A percentile compares a stretch with the other conserved stretches of the same genome.
Conservation (phyloP, 176 grass and related monocot genomes). For the Guadua angustifolia region DNA sequence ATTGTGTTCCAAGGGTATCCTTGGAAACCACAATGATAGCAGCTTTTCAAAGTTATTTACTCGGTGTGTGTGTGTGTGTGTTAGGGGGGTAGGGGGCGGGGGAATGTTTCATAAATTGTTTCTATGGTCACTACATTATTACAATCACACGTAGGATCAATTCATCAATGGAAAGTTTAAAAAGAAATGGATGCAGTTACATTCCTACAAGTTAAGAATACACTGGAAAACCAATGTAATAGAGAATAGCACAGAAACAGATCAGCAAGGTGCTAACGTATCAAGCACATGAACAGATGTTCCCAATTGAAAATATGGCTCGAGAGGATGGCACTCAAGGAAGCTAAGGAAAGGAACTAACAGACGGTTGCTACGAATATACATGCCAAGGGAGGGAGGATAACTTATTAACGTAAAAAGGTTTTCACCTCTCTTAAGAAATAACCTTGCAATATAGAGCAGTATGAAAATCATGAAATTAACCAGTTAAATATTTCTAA, state of each 20-base stretch:
- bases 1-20: not conserved
- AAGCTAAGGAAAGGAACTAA: slow-evolving; percentile 5
- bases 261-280: not conserved
- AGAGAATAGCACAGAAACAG: not conserved
- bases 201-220: not conserved
- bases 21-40: not conserved
- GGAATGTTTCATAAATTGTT: not conserved
- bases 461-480: not conserved
- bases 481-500: not conserved
- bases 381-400: not conserved
- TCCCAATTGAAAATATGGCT: not conserved
- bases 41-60: not conserved
- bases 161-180: not conserved
- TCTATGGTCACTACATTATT: not conserved
- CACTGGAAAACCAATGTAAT: not conserved
- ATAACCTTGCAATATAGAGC: not conserved
- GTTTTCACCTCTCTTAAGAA: not conserved
- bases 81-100: too few species aligned
- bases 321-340: not conserved
- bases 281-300: not conserved
- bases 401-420: not conserved
- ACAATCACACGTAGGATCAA: not conserved
- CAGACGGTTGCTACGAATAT: not conserved
- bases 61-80: too few species aligned
- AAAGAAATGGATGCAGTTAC: not conserved